phyloP scores from a whole-genome alignment of 306 rosid species.

The Ceratonia siliqua region DNA sequence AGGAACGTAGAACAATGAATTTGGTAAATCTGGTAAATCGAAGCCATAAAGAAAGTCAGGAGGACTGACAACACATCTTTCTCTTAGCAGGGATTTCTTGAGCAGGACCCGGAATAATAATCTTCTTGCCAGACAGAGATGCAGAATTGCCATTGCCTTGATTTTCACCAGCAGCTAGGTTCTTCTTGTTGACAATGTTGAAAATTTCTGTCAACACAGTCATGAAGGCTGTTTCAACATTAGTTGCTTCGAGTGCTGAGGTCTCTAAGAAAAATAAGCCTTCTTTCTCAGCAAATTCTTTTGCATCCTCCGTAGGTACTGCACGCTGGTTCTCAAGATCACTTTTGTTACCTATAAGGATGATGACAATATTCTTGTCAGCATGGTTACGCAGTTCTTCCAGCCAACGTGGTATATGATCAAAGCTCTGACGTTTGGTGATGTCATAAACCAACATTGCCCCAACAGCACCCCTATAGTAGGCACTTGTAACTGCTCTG shows the following conservation, averaged over 20 bases:
- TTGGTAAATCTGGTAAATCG: constrained; percentile 37
- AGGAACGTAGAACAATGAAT: constrained; percentile 29
- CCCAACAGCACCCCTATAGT: constrained; percentile 96
- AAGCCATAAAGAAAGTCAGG: constrained; percentile 34
- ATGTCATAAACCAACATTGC: constrained; percentile 95
- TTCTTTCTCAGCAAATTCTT: constrained; percentile 92
- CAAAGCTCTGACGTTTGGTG: constrained; percentile 82
- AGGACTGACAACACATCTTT: constrained; percentile 69
- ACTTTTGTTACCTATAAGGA: constrained; percentile 83
- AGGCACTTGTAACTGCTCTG: constrained; percentile 97
- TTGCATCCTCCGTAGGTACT: constrained; percentile 89
- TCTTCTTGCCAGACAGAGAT: constrained; percentile 78
- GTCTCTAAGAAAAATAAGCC: constrained; percentile 93
- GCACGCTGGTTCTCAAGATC: constrained; percentile 91
- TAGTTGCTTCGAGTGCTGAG: constrained; percentile 84
- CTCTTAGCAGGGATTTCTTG: constrained; percentile 81
- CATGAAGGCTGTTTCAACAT: constrained; percentile 81
- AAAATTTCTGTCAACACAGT: constrained; percentile 89
- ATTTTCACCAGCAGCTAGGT: constrained; percentile 63
- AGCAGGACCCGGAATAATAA: constrained; percentile 87
- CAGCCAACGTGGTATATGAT: constrained; percentile 95
- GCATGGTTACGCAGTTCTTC: constrained; percentile 94
- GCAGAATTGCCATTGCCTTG: constrained; percentile 74
- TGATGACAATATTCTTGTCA: constrained; percentile 90
- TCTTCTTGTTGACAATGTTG: constrained; percentile 82